Evolutionary conservation across 371 early-diverging fungal species (phyloP), one percentile per base, ranked within the genome.

Genomic region (Apophysomyces sp.): DNA sequence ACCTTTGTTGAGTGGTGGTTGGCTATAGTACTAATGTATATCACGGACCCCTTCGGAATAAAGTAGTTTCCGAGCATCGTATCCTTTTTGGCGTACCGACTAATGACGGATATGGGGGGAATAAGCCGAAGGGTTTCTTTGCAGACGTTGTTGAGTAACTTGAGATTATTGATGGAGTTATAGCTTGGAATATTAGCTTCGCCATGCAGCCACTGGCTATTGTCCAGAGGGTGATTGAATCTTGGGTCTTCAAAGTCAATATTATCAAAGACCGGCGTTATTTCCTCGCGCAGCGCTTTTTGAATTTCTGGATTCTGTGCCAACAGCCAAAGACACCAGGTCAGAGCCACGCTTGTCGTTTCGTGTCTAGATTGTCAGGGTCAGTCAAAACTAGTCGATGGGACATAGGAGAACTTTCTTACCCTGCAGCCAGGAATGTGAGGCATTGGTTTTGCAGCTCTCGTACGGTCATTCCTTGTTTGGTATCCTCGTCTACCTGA

Each of bases 311-410:
- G 83, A 54, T 82, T 49, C 8, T 67, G 55, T 9, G 83, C 81
- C 1, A 85, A 65, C 24, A 82, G 65, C 71, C 80, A 82, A 39
- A 85, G 73, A 16, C 76, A 72, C 83, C 85, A 85, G 4, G 82
- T 82, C 28, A 83, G 62, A 4, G 78, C 66, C 0, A 80, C 79
- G 28, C 81, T 78, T 0, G 84, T 82, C 2, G 86, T 81, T 65
- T 83, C 83, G 57, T 80, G 77, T 15, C 79, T 75, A 32, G 16
- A 13, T 8, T 55, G 18, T 34, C 61, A 27, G 26, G 3, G 44
- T 52, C 7, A 13, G 2, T 16, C 30, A 24, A 55, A n/a, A n/a
- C n/a, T n/a, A n/a, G n/a, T n/a, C n/a, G n/a, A n/a, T n/a, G n/a
- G n/a, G n/a, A n/a, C n/a, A n/a, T n/a, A n/a, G n/a, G n/a, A n/a